These are phyloP conservation scores for Neofusicoccum sp. DNA, from an alignment of 2,329 filamentous ascomycete species.

Conservation along the genomic window DNA sequence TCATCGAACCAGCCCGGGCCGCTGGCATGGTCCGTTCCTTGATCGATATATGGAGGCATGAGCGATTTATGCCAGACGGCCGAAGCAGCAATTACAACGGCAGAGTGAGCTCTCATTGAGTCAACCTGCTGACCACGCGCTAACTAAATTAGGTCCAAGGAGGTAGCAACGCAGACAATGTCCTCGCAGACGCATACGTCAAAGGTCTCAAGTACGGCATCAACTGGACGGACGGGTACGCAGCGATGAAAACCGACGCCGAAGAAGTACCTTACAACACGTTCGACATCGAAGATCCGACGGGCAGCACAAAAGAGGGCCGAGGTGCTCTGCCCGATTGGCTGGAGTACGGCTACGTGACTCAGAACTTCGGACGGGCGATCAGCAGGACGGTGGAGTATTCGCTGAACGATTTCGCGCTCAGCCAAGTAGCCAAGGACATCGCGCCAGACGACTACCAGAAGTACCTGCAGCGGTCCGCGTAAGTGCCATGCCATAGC, in stretches of 20 bases:
- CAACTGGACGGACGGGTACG: slow-evolving; percentile 38
- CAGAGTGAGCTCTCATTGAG: neutral
- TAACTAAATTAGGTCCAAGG: slow-evolving; percentile 30
- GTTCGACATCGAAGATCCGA: slow-evolving; percentile 32
- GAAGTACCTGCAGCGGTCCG: slow-evolving; percentile 42
- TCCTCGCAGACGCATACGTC: slow-evolving; percentile 38
- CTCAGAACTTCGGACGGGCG: slow-evolving; percentile 27
- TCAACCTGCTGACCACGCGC: slow-evolving; percentile 48
- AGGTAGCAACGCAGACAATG: slow-evolving; percentile 39
- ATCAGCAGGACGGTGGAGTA: slow-evolving; percentile 44
- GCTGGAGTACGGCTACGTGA: slow-evolving; percentile 34
- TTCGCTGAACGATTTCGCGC: slow-evolving; percentile 43
- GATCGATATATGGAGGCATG: slow-evolving; percentile 29
- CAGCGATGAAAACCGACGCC: slow-evolving; percentile 30
- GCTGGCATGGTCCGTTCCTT: slow-evolving; percentile 24
- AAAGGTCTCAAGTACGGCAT: slow-evolving; percentile 32
- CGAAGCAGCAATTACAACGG: slow-evolving; percentile 39
- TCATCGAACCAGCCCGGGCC: slow-evolving; percentile 23
- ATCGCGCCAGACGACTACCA: slow-evolving; percentile 43
- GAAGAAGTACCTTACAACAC: slow-evolving; percentile 26
- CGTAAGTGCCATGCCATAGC: slow-evolving; percentile 10
- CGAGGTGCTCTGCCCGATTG: slow-evolving; percentile 36
- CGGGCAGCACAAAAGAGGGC: slow-evolving; percentile 32
- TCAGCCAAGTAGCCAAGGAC: slow-evolving; percentile 39
- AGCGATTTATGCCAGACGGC: slow-evolving; percentile 40